Base-by-base conservation (phyloP, 345 rosid genomes). In the Citrus maxima region DNA sequence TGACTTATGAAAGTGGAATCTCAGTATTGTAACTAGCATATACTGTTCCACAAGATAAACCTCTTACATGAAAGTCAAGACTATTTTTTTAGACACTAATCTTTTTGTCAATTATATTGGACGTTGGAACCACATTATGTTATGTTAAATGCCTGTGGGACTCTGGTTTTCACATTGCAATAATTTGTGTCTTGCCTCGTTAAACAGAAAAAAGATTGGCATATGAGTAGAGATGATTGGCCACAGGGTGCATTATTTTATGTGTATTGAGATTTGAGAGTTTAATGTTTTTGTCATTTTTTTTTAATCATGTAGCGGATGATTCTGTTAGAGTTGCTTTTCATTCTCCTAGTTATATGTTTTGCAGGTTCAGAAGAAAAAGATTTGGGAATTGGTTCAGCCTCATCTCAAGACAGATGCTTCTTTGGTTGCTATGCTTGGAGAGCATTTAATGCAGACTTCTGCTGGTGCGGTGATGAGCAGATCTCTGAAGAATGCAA, bases 371-470 rank as follows among this genome's bases (percentile, higher is more conserved):
- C 92, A 88, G 76, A 95, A 95, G 95, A 93, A 91, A 83, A 95
- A 90, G 88, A 88, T 92, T 8, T 93, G 99, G 98, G 97, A 95
- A 77, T 72, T 71, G 6, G 95, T 96, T 75, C 99, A 93, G 85
- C 99, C 95, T 37, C 90, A 84, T 83, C 91, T 93, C 49, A 93
- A 89, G 90, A 93, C 95, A 12, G 85, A 92, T 84, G 89, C 77
- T 6, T 88, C 93, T 34, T 83, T 90, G 14, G 78, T 76, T 76
- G 90, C 95, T 3, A 74, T 85, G 90, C 86, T 92, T 54, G 86
- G 87, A 76, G 89, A 86, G 73, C 87, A 88, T 78, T 81, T 87
- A 37, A 92, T 95, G 98, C 83, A 75, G 77, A 90, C 94, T 68
- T 87, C 95, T 81, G 83, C 89, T 2, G 98, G 98, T 74, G 80